Conservation (phyloP, 2,329 filamentous ascomycete genomes). For the Amesomyces nigricolor region DNA sequence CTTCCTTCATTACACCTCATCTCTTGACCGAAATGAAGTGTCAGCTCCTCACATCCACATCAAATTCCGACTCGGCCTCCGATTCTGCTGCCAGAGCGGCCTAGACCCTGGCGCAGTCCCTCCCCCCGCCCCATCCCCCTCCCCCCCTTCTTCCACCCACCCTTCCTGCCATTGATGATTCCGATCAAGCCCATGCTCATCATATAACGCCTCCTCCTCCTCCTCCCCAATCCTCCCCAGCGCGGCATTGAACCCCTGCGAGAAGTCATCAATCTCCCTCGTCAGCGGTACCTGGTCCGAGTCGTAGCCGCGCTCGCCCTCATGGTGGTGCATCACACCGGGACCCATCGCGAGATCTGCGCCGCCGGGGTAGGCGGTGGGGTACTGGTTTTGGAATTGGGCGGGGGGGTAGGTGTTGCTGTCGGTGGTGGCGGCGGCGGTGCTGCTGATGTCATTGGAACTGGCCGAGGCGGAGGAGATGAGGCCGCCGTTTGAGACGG, state of each 20-base stretch:
- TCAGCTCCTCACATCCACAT: conserved; percentile 38
- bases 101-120: conserved; percentile 22
- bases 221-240: conserved; percentile 37
- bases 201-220: conserved; percentile 32
- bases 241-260: conserved; percentile 38
- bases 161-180: background rate
- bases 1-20: background rate
- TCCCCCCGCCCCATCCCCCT: background rate
- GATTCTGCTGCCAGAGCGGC: conserved; percentile 51
- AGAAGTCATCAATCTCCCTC: conserved; percentile 43
- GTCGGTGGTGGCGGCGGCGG: background rate
- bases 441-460: conserved; percentile 3
- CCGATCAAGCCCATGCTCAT: background rate
- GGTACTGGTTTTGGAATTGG: conserved; percentile 18
- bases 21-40: background rate
- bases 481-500: background rate
- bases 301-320: conserved; percentile 22
- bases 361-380: conserved; percentile 21
- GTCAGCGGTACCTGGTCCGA: conserved; percentile 38
- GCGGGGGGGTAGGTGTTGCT: conserved; percentile 15
- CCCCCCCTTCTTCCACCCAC: background rate
- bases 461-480: conserved; percentile 19
- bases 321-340: conserved; percentile 5
- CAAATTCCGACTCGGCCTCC: conserved; percentile 42
- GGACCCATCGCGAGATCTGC: background rate